Evolutionary conservation across 2,329 filamentous ascomycete genomes (phyloP).

Genomic region (Pseudogymnoascus sp.): DNA sequence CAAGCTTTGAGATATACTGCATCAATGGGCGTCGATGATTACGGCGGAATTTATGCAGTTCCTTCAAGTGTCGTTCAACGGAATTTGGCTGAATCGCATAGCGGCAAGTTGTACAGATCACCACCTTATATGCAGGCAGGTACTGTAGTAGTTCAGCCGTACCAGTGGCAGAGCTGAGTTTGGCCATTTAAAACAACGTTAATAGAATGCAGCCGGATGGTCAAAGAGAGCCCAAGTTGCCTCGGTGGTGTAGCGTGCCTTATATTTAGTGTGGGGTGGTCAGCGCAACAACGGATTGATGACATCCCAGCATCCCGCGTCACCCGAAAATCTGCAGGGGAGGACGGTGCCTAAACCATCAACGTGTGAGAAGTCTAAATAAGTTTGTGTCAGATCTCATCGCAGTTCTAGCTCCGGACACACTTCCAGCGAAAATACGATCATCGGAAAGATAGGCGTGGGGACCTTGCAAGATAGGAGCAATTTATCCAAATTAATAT

Average conservation of each 20-base stretch:
- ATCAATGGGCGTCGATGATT: slow-evolving; percentile 18
- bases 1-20: slow-evolving; percentile 17
- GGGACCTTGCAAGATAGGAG: neutral
- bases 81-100: slow-evolving; percentile 23
- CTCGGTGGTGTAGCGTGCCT: neutral
- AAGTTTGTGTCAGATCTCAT: too few species aligned
- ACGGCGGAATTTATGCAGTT: slow-evolving; percentile 20
- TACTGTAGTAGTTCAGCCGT: slow-evolving; percentile 19
- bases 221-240: neutral
- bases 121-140: slow-evolving; percentile 17
- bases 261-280: neutral
- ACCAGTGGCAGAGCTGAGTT: neutral
- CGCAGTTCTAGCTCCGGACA: too few species aligned
- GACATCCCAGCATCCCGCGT: neutral
- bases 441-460: too few species aligned
- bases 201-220: neutral
- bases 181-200: neutral
- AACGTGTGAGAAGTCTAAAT: neutral
- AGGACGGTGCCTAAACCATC: too few species aligned
- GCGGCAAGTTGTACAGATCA: slow-evolving; percentile 22
- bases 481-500: neutral
- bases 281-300: neutral
- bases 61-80: slow-evolving; percentile 22
- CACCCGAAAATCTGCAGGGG: neutral
- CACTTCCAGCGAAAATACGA: too few species aligned